Evolutionary conservation across 208 protist genomes (phyloP).

Genomic region (Acanthamoeba healyi): DNA sequence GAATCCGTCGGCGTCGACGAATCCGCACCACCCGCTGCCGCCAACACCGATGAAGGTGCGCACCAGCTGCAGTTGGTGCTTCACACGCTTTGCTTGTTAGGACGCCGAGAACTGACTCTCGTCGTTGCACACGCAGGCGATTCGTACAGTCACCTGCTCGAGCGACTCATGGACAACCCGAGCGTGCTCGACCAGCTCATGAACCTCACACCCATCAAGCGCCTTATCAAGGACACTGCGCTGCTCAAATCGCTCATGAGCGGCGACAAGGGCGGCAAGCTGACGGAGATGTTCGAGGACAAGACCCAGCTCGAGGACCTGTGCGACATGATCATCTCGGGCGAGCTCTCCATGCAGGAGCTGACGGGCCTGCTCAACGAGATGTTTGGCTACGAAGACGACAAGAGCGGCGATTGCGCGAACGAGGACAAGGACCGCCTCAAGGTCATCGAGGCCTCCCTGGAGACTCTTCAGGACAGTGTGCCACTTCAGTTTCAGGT

Average conservation of each 20-base stretch:
- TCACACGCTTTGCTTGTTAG: neutral
- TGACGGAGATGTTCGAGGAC: slow-evolving; percentile 11
- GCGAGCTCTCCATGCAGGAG: slow-evolving; percentile 16
- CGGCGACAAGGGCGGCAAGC: neutral
- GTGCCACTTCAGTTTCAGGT: slow-evolving; percentile 17
- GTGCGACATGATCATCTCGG: slow-evolving; percentile 47
- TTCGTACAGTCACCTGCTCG: slow-evolving; percentile 17
- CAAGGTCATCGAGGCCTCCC: neutral
- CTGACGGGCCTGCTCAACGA: slow-evolving; percentile 27
- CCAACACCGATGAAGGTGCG: neutral
- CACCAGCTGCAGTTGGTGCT: neutral
- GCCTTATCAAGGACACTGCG: slow-evolving; percentile 2
- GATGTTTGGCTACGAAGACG: slow-evolving; percentile 5
- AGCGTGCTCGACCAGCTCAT: slow-evolving; percentile 26
- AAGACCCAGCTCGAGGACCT: slow-evolving; percentile 17
- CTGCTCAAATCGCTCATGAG: slow-evolving; percentile 17
- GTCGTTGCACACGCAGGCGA: neutral
- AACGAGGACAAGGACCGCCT: slow-evolving; percentile 2
- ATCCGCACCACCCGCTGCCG: neutral
- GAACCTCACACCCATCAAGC: slow-evolving; percentile 22
- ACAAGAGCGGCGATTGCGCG: neutral
- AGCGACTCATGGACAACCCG: slow-evolving; percentile 40
- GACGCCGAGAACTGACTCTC: neutral
- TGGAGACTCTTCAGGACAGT: neutral
- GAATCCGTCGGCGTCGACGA: neutral